Evolutionary conservation across 1,284 basidiomycete genomes (phyloP).

Genomic region (Trametes sp.): DNA sequence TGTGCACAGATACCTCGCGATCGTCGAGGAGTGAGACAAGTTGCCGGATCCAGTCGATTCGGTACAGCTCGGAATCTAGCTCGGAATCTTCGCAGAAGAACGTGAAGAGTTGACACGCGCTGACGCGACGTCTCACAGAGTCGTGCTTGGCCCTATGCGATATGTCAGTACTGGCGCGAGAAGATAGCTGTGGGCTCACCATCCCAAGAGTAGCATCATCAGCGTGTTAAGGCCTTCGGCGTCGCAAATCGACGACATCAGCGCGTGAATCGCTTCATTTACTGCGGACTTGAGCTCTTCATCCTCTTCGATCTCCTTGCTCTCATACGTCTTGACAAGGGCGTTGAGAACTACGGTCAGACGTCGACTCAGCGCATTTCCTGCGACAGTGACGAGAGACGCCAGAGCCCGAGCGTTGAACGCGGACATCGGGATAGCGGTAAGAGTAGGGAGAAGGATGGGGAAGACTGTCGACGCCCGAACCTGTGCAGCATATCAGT

Average conservation of each 20-base stretch:
- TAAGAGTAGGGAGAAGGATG: slow-evolving; percentile 94
- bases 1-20: slow-evolving; percentile 75
- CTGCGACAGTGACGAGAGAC: slow-evolving; percentile 93
- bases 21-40: slow-evolving; percentile 90
- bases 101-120: slow-evolving; percentile 80
- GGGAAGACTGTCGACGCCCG: slow-evolving; percentile 96
- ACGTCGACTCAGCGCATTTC: slow-evolving; percentile 86
- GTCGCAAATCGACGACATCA: slow-evolving; percentile 83
- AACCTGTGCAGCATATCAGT: slow-evolving; percentile 57
- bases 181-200: slow-evolving; percentile 55
- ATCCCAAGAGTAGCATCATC: slow-evolving; percentile 90
- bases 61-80: slow-evolving; percentile 84
- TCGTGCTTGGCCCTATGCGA: slow-evolving; percentile 78
- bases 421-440: slow-evolving; percentile 88
- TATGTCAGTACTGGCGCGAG: not conserved
- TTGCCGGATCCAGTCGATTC: slow-evolving; percentile 96
- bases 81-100: slow-evolving; percentile 85
- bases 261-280: slow-evolving; percentile 75
- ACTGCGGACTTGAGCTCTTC: slow-evolving; percentile 79
- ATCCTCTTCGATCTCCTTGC: slow-evolving; percentile 67
- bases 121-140: slow-evolving; percentile 74
- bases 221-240: slow-evolving; percentile 87
- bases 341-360: slow-evolving; percentile 80
- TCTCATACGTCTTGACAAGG: slow-evolving; percentile 70
- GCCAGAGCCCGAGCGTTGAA: slow-evolving; percentile 97